phyloP scores from a whole-genome alignment of 768 basidiomycete genomes.

The Peribolospora kevripleyi region DNA sequence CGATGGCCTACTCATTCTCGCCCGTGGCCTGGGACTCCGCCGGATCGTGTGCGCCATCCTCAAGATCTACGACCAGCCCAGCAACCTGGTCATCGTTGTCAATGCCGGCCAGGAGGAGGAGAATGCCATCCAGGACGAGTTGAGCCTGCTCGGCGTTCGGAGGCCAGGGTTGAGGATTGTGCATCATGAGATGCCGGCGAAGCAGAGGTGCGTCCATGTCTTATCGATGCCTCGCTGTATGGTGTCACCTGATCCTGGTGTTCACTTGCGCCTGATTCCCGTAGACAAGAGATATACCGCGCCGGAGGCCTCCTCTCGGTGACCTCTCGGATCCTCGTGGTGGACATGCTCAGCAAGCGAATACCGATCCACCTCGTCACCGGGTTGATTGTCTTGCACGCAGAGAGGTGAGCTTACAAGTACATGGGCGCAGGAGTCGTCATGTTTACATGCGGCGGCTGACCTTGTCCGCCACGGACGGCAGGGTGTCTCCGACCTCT shows the following conservation, averaged over 20 bases:
- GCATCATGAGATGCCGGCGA: slow-evolving; percentile 51
- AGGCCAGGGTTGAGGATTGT: slow-evolving; percentile 63
- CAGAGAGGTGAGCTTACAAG: slow-evolving; percentile 40
- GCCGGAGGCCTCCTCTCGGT: slow-evolving; percentile 72
- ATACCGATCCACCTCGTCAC: slow-evolving; percentile 68
- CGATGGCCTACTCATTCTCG: slow-evolving; percentile 35
- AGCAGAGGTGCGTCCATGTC: slow-evolving; percentile 38
- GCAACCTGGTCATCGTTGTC: slow-evolving; percentile 60
- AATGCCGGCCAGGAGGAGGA: slow-evolving; percentile 65
- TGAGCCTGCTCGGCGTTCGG: slow-evolving; percentile 74
- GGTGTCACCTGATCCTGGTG: slow-evolving; percentile 2
- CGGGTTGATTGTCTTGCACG: slow-evolving; percentile 70
- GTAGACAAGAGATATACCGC: slow-evolving; percentile 60
- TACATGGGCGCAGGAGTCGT: not conserved
- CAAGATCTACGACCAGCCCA: slow-evolving; percentile 72
- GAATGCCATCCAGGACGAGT: slow-evolving; percentile 67
- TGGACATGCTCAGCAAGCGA: slow-evolving; percentile 72
- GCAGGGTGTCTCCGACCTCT: slow-evolving; percentile 56
- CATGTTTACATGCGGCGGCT: not conserved
- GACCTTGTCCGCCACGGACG: not conserved
- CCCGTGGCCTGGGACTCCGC: slow-evolving; percentile 71
- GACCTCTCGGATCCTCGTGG: slow-evolving; percentile 78
- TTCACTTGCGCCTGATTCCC: not conserved
- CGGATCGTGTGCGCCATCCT: slow-evolving; percentile 60
- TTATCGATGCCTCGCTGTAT: not conserved